phyloP scores from a whole-genome alignment of 2,329 filamentous ascomycete species.

The Simplicillium sp. region DNA sequence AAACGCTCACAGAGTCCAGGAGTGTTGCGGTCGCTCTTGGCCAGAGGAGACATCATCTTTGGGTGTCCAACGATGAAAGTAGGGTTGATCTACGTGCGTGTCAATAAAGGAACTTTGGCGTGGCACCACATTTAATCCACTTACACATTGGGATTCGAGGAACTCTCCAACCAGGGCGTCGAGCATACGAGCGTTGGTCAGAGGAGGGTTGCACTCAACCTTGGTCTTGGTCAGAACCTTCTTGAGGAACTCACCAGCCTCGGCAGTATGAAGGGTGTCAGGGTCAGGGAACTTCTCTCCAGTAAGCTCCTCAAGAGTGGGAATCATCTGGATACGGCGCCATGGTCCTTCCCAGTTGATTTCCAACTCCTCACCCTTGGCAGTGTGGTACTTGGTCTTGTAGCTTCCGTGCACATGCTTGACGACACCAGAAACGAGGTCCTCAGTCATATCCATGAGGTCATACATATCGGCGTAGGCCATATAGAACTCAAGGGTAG shows the following conservation, averaged over 20 bases:
- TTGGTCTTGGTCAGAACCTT: conserved; percentile 78
- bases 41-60: conserved; percentile 72
- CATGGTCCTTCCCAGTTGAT: conserved; percentile 97
- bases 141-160: conserved; percentile 76
- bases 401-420: conserved; percentile 82
- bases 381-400: conserved; percentile 77
- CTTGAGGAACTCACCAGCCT: conserved; percentile 84
- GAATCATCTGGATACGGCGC: conserved; percentile 90
- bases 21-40: conserved; percentile 81
- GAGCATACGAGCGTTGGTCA: conserved; percentile 92
- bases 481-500: conserved; percentile 94
- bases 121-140: conserved; percentile 2
- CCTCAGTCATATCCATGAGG: conserved; percentile 72
- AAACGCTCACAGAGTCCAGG: conserved; percentile 91
- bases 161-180: conserved; percentile 92
- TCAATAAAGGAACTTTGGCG: conserved; percentile 1
- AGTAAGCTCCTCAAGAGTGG: conserved; percentile 70
- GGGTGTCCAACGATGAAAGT: conserved; percentile 59
- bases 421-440: conserved; percentile 82
- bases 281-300: conserved; percentile 91
- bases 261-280: conserved; percentile 79
- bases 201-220: conserved; percentile 78
- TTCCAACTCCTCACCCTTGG: conserved; percentile 75
- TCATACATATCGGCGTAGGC: conserved; percentile 90
- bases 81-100: conserved; percentile 54